Conservation (phyloP, 1,284 basidiomycete species). For the Peniophora sp. region DNA sequence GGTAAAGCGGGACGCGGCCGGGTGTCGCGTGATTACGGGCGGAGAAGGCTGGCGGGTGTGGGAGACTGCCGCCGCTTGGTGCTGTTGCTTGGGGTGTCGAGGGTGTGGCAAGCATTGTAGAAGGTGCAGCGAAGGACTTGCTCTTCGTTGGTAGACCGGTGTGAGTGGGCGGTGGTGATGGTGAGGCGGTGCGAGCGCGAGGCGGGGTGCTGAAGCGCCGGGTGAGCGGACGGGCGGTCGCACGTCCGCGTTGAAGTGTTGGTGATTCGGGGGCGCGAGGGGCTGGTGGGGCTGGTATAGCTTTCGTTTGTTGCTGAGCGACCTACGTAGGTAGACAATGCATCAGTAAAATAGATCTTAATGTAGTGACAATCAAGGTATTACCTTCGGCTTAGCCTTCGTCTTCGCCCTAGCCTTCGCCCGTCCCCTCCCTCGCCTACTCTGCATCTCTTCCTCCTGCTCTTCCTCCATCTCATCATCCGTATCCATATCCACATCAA, state of each 20-base stretch:
- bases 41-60: too few relatives aligned
- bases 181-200: constrained; percentile 18
- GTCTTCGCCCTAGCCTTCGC: constrained; percentile 8
- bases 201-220: too few relatives aligned
- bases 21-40: too few relatives aligned
- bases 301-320: too few relatives aligned
- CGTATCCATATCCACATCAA: too few relatives aligned
- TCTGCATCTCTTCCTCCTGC: too few relatives aligned
- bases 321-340: too few relatives aligned
- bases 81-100: too few relatives aligned
- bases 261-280: constrained; percentile 44
- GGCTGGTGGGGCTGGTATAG: constrained; percentile 12
- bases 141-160: constrained; percentile 7
- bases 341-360: constrained; percentile 7
- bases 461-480: too few relatives aligned
- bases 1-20: too few relatives aligned
- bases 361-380: constrained; percentile 8
- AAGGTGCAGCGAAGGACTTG: constrained; percentile 8
- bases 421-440: not conserved
- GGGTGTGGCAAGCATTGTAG: too few relatives aligned
- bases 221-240: not conserved
- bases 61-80: too few relatives aligned
- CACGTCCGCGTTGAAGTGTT: constrained; percentile 29
- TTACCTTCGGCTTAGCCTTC: constrained; percentile 6
- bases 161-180: constrained; percentile 22